Evolutionary conservation across 225 moss, liverwort and hornwort genomes (phyloP).

Genomic region (Ulota crispa): DNA sequence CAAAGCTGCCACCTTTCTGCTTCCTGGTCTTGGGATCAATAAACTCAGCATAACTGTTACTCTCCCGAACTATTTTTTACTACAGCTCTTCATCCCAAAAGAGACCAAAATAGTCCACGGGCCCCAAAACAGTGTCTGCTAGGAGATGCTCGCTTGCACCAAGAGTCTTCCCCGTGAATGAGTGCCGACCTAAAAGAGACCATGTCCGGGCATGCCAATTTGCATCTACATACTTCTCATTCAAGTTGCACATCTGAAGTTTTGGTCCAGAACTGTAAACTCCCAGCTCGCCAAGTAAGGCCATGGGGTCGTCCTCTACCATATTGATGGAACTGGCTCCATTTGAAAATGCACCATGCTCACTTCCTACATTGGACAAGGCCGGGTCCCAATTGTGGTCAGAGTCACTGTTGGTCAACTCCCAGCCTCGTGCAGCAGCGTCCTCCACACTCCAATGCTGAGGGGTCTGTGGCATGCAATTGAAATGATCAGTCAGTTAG

Average conservation of each 20-base stretch:
- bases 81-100: neutral
- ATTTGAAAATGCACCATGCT: too few relatives aligned
- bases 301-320: neutral
- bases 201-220: neutral
- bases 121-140: neutral
- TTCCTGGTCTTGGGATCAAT: neutral
- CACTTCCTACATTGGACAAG: too few relatives aligned
- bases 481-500: too few relatives aligned
- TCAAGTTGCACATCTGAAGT: neutral
- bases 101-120: neutral
- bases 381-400: too few relatives aligned
- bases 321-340: too few relatives aligned
- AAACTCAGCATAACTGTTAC: neutral
- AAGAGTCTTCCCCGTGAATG: neutral
- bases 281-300: neutral
- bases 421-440: too few relatives aligned
- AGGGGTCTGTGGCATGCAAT: too few relatives aligned
- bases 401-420: too few relatives aligned
- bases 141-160: neutral
- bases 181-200: neutral
- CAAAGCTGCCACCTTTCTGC: neutral
- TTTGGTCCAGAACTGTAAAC: neutral
- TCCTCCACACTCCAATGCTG: too few relatives aligned
- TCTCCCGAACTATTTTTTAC: neutral
- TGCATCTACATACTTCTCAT: neutral